Evolutionary conservation across 345 rosid species (phyloP), one percentile per base, ranked within the genome.

Genomic region (Gossypium stocksii): DNA sequence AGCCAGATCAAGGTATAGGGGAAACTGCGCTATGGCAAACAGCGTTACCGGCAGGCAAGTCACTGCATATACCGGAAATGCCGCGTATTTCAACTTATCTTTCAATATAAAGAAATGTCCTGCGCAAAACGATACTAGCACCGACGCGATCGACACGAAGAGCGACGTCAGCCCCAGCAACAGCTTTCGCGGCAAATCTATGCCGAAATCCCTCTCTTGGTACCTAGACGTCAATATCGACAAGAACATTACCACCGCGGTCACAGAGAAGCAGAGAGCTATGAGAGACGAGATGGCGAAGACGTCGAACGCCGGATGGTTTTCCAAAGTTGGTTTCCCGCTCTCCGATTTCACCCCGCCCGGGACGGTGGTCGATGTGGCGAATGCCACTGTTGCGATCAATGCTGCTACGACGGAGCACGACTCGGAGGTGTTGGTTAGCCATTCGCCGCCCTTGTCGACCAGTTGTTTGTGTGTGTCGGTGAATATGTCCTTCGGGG

Each of bases 351-450:
- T 65, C 34, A 72, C 49, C 1, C 87, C 86, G 0, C 87, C 87
- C 0, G 89, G 87, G 4, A 88, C 82, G 14, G 85, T 57, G 17
- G 84, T 13, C 13, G 89, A 80, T 19, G 89, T 78, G 43, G 89
- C 85, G 3, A 88, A 88, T 43, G 88, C 87, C 17, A 86, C 89
- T 0, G 89, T 85, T 19, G 88, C 88, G 2, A 86, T 84, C 76
- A 88, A 83, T 22, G 88, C 89, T 0, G 88, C 88, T 73, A 88
- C 89, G 1, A 86, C 85, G 1, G 89, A 86, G 77, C 89, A 88
- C 2, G 89, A 86, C 16, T 85, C 66, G 0, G 91, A 86, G 3
- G 91, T 88, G 71, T 20, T 72, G 23, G 72, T 83, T 1, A 88
- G 82, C 91, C 91, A 86, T 2, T 79, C 72, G 4, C 87, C 82